These are phyloP conservation scores for Peronosclerospora sorghi DNA, from an alignment of 352 stramenopile genomes.

Conservation along the genomic window DNA sequence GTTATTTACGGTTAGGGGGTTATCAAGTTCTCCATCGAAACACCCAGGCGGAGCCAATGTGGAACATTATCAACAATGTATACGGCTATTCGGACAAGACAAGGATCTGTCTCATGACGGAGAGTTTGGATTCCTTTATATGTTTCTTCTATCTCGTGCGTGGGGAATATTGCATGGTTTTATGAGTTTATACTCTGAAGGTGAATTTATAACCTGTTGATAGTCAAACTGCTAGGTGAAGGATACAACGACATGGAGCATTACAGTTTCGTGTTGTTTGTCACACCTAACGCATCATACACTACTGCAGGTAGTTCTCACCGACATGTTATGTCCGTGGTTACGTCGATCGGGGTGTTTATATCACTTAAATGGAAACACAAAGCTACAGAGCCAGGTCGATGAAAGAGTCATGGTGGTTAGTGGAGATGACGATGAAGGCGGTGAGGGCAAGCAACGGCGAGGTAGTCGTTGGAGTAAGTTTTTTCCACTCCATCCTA, in stretches of 20 bases:
- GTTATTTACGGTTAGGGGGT: slow-evolving; percentile 20
- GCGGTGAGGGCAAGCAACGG: neutral
- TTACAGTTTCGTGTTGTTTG: neutral
- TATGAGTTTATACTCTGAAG: slow-evolving; percentile 11
- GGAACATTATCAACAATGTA: slow-evolving; percentile 51
- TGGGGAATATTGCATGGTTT: slow-evolving; percentile 25
- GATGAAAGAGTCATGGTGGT: no score
- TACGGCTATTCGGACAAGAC: slow-evolving; percentile 30
- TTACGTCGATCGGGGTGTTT: no score
- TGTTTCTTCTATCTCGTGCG: slow-evolving; percentile 29
- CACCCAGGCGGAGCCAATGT: slow-evolving; percentile 43
- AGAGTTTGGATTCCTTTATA: slow-evolving; percentile 30
- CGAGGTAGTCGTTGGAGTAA: no score
- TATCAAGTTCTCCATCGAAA: slow-evolving; percentile 22
- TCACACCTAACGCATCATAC: no score
- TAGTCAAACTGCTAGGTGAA: neutral
- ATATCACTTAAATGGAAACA: no score
- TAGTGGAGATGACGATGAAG: no score
- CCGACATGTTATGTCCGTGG: neutral
- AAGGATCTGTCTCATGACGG: slow-evolving; percentile 35
- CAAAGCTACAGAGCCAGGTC: no score
- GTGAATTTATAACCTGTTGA: slow-evolving; percentile 30
- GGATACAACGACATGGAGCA: slow-evolving; percentile 6
- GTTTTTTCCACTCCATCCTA: no score
- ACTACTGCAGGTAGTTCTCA: neutral